A percentile compares a stretch with the other conserved stretches of the same genome.
Conservation (phyloP, 2,329 filamentous ascomycete species). For the Fusarium anguioides region DNA sequence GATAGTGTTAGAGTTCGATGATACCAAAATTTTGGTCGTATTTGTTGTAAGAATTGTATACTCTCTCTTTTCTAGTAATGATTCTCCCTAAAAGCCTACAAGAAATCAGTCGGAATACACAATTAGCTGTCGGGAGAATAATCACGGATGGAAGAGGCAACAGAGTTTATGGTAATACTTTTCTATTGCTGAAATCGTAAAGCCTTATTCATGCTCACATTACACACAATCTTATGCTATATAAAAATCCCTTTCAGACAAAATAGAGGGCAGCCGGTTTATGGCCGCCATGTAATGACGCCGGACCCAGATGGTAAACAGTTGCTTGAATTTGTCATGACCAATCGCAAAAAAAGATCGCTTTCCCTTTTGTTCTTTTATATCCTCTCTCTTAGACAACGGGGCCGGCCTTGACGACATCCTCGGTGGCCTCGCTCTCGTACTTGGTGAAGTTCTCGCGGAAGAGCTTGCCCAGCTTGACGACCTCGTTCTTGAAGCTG, state of each 20-base stretch:
- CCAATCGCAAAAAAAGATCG: conserved; percentile 38
- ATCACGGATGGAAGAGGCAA: neutral
- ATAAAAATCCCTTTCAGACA: conserved; percentile 31
- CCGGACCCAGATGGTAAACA: conserved; percentile 45
- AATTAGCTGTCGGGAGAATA: too few species aligned
- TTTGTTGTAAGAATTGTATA: too few species aligned
- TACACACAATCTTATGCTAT: conserved; percentile 45
- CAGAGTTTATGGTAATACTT: conserved; percentile 38
- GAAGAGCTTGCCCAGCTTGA: conserved; percentile 90
- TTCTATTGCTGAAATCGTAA: conserved; percentile 46
- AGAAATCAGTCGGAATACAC: too few species aligned
- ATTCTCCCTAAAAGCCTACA: too few species aligned
- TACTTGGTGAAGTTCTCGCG: conserved; percentile 99
- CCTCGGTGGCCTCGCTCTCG: conserved; percentile 81
- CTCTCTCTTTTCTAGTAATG: too few species aligned
- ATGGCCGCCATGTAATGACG: conserved; percentile 46
- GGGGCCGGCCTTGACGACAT: conserved; percentile 77
- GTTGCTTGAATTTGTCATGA: conserved; percentile 39
- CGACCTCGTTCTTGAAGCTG: conserved; percentile 87
- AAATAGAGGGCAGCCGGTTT: conserved; percentile 41
- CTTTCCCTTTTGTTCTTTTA: conserved; percentile 32
- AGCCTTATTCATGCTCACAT: conserved; percentile 42
- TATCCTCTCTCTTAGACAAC: conserved; percentile 44
- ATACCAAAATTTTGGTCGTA: too few species aligned
- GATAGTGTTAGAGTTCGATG: too few species aligned